A percentile compares a stretch with the other conserved stretches of the same genome.
Evolutionary conservation across 2,329 filamentous ascomycete genomes (phyloP).

Genomic region (Macrophomina pseudophaseolina): DNA sequence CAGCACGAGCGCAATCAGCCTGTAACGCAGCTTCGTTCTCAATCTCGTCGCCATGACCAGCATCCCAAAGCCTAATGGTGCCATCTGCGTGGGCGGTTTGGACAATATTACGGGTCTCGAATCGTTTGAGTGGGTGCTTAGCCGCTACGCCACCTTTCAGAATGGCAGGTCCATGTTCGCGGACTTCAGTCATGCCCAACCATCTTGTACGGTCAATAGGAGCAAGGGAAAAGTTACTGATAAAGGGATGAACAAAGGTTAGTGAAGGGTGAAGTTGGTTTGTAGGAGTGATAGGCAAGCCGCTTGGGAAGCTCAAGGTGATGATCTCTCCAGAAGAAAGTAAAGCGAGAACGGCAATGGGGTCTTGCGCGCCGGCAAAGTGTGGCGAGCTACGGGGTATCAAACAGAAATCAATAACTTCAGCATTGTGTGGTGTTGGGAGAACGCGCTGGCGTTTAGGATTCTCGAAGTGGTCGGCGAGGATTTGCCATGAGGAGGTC

Average conservation of each 20-base stretch:
- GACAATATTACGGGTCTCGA: conserved; percentile 82
- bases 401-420: conserved; percentile 79
- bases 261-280: conserved; percentile 90
- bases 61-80: conserved; percentile 90
- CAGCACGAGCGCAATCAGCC: conserved; percentile 81
- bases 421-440: conserved; percentile 75
- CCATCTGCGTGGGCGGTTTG: conserved; percentile 90
- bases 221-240: conserved; percentile 73
- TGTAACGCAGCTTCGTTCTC: conserved; percentile 84
- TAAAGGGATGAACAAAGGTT: conserved; percentile 88
- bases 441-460: conserved; percentile 73
- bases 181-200: conserved; percentile 87
- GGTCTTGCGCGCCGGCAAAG: conserved; percentile 87
- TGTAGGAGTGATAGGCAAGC: conserved; percentile 87
- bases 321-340: conserved; percentile 87
- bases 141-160: conserved; percentile 79
- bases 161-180: conserved; percentile 77
- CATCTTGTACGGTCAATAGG: conserved; percentile 79
- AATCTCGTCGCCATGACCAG: conserved; percentile 88
- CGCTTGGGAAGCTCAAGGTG: conserved; percentile 89
- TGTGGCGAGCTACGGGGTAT: conserved; percentile 84
- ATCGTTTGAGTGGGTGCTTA: conserved; percentile 71
- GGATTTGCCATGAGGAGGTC: conserved; percentile 85
- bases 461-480: conserved; percentile 79
- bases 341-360: conserved; percentile 79